Evolutionary conservation across 1,139 yeast species (phyloP), one percentile per base, ranked within the genome.

Genomic region (Wickerhamiella infanticola): DNA sequence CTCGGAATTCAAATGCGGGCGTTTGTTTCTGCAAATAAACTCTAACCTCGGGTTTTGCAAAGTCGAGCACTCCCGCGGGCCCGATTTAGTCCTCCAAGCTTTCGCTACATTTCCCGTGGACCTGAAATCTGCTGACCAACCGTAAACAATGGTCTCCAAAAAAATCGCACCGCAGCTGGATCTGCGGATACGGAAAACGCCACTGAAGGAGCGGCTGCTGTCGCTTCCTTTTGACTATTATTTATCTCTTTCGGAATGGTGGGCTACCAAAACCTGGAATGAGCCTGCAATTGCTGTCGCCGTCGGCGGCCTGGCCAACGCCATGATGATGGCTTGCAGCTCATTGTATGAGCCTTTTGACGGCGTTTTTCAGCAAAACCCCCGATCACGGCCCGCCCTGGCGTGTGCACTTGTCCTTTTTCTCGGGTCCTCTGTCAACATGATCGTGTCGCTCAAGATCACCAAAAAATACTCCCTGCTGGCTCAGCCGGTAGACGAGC

Each of bases 211-310:
- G 27, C 62, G 63, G 49, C 49, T 75, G 31, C 63, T 63, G 48
- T 62, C 73, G n/a, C 70, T 72, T 44, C 85, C 85, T 0, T 67
- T 75, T 48, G 88, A 80, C 55, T 52, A 72, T 35, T 66, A 70
- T 45, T 64, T 79, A 3, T 66, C 69, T 43, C 45, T 74, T 36
- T 75, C 76, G 54, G 86, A 80, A 57, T 56, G 63, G 9, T 53
- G 75, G 23, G 69, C 70, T 43, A 64, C 77, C 4, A 72, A 79
- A 4, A 82, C 79, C 48, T 80, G 86, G 86, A 85, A 80, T 53
- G 65, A 68, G 1, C 68, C 74, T n/a, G 54, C 70, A 0, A 52
- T 71, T 6, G 78, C 75, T 0, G 52, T 69, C 35, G 78, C 76
- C 0, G 51, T 66, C 8, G 81, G 81, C 0, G 59, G 63, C n/a